Evolutionary conservation across 2,329 filamentous ascomycete genomes (phyloP).

Genomic region (Trichoderma simmonsii): DNA sequence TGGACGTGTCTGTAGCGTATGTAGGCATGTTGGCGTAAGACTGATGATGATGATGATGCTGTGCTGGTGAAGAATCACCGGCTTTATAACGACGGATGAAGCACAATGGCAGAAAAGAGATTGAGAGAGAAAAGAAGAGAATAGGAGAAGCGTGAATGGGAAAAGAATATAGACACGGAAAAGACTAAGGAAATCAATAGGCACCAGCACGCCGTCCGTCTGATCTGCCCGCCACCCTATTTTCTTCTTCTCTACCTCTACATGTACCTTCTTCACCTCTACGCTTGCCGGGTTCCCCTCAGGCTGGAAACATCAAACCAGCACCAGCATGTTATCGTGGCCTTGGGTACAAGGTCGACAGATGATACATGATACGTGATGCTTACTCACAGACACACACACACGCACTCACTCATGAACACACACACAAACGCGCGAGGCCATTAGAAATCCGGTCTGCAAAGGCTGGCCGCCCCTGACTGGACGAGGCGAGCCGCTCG

Average conservation of each 20-base stretch:
- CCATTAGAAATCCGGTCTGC: neutral
- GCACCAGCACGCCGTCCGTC: neutral
- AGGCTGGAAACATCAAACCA: no score
- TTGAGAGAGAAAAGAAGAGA: neutral
- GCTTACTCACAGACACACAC: neutral
- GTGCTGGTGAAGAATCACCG: neutral
- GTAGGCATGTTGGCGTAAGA: neutral
- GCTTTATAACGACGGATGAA: neutral
- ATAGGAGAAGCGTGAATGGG: neutral
- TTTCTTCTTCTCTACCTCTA: neutral
- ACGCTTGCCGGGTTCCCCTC: neutral
- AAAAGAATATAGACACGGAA: neutral
- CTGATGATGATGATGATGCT: neutral
- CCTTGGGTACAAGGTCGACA: neutral
- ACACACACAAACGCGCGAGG: neutral
- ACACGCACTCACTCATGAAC: neutral
- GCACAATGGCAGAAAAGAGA: neutral
- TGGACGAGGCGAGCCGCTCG: slow-evolving; percentile 3
- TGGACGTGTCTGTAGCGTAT: neutral
- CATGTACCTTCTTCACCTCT: neutral
- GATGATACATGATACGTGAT: neutral
- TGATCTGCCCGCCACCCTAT: slow-evolving; percentile 1
- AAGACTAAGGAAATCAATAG: neutral
- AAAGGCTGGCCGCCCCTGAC: neutral
- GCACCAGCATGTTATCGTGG: neutral